A percentile compares a stretch with the other conserved stretches of the same genome.
Evolutionary conservation across 139 green algal species (phyloP).

Genomic region (Micractinium conductrix): DNA sequence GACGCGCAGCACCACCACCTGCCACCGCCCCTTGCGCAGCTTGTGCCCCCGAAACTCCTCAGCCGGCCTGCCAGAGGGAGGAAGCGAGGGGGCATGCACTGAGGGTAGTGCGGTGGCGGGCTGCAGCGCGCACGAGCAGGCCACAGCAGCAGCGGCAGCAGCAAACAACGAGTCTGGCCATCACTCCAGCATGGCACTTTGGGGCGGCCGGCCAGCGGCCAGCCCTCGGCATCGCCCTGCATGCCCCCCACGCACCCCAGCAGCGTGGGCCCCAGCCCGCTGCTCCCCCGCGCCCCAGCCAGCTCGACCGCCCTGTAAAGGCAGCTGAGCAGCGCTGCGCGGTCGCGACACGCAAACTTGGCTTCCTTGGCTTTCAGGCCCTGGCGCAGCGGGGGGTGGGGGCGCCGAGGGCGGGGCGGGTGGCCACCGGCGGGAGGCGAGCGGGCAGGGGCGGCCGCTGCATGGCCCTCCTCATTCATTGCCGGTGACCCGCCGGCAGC

Average conservation of each 20-base stretch:
- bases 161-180: not conserved
- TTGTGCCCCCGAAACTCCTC: conserved; percentile 46
- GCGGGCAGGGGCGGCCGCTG: not conserved
- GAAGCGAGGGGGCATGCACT: not conserved
- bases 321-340: conserved; percentile 75
- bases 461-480: too few relatives aligned
- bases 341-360: conserved; percentile 78
- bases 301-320: conserved; percentile 72
- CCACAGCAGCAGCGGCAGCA: not conserved
- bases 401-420: not conserved
- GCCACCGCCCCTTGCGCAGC: conserved; percentile 57
- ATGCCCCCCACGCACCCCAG: conserved; percentile 46
- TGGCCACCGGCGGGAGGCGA: not conserved
- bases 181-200: not conserved
- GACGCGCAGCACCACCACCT: conserved; percentile 57
- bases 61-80: conserved; percentile 32
- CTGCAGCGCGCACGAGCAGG: too few relatives aligned
- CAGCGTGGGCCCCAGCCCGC: conserved; percentile 55
- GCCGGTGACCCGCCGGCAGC: too few relatives aligned
- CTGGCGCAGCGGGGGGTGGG: not conserved
- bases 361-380: conserved; percentile 76
- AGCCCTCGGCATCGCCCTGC: too few relatives aligned
- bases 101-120: too few relatives aligned
- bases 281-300: conserved; percentile 47
- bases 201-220: too few relatives aligned